Percentiles rank a stretch among this genome's conserved stretches.
These are phyloP conservation scores for Vitis amurensis DNA, from an alignment of 164 flowering plant genomes.

Conservation along the genomic window DNA sequence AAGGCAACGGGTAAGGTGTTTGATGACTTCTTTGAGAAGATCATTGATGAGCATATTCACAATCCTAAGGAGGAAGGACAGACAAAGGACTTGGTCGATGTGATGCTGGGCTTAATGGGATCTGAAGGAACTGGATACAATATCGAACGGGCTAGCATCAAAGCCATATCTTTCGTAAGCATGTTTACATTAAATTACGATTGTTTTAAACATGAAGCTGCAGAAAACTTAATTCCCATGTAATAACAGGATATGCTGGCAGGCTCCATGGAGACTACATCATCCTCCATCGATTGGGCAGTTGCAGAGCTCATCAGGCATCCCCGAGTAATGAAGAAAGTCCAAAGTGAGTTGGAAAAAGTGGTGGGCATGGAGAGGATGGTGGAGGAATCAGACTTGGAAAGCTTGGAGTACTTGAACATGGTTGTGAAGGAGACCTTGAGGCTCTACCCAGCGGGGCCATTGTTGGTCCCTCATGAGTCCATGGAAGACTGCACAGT, in stretches of 20 bases:
- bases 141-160: neutral
- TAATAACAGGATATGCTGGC: neutral
- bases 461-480: constrained; percentile 5
- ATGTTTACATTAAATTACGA: too few species aligned
- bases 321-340: constrained; percentile 10
- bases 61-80: neutral
- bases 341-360: constrained; percentile 15
- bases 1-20: neutral
- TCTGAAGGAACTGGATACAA: neutral
- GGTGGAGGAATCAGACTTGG: constrained; percentile 21
- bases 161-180: too few species aligned
- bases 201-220: too few species aligned
- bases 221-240: too few species aligned
- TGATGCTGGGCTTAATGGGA: neutral
- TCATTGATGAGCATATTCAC: too few species aligned
- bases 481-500: constrained; percentile 6
- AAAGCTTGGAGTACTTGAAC: constrained; percentile 7
- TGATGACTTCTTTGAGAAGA: neutral
- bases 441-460: constrained; percentile 3
- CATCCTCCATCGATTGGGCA: neutral
- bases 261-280: neutral
- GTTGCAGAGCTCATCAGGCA: neutral
- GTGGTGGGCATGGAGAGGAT: constrained; percentile 1
- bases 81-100: neutral
- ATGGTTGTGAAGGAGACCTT: constrained; percentile 13